phyloP scores from a whole-genome alignment of 768 basidiomycete genomes.

The Russula brevipes region DNA sequence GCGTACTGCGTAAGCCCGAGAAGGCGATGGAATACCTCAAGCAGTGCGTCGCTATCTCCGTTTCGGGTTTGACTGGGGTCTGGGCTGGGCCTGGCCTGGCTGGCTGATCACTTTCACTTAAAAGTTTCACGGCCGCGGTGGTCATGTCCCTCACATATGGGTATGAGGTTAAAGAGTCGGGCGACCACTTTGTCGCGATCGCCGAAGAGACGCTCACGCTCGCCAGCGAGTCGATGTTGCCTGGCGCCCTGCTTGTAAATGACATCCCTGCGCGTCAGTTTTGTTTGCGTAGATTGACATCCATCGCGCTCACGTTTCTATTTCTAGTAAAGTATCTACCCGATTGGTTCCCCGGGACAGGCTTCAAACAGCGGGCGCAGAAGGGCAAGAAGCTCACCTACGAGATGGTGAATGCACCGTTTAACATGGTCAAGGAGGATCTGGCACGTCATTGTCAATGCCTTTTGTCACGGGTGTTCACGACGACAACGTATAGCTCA shows the following conservation, averaged over 20 bases:
- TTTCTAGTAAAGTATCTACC: constrained; percentile 1
- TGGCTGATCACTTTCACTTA: not conserved
- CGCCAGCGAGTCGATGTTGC: constrained; percentile 7
- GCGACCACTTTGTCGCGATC: constrained; percentile 9
- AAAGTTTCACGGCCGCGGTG: constrained; percentile 1
- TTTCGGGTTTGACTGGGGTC: too few relatives aligned
- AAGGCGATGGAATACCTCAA: constrained; percentile 8
- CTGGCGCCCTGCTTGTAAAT: constrained; percentile 7
- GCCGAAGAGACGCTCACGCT: constrained; percentile 10
- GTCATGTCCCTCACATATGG: constrained; percentile 16
- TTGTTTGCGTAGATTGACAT: not conserved
- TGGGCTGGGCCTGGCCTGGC: not conserved
- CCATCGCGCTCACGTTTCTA: too few relatives aligned
- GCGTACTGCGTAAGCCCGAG: constrained; percentile 9
- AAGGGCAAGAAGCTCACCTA: constrained; percentile 4
- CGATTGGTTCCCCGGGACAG: constrained; percentile 16
- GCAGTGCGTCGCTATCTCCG: not conserved
- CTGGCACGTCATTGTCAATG: not conserved
- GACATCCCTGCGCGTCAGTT: constrained; percentile 3
- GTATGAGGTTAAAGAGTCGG: constrained; percentile 13
- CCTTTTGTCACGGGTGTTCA: not conserved
- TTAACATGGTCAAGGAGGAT: constrained; percentile 11
- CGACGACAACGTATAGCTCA: not conserved
- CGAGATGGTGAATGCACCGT: constrained; percentile 15
- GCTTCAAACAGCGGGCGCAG: constrained; percentile 9